phyloP scores from a whole-genome alignment of 1,139 yeast species.

The Saccharomyces hybrid region DNA sequence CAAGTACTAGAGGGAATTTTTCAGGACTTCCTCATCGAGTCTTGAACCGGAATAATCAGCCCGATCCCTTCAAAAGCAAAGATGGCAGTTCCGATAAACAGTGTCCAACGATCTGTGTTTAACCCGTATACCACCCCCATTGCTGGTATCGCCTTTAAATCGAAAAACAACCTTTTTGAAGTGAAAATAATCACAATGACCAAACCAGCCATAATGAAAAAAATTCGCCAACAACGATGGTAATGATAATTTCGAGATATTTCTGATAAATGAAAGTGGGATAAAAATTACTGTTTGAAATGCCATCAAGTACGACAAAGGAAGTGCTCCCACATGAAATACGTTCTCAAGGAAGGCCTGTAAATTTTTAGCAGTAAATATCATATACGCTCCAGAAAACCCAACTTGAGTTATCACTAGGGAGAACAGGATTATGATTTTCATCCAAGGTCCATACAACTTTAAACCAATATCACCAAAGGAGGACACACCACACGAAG shows the following conservation, averaged over 20 bases:
- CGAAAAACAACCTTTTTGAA: constrained; percentile 30
- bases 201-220: constrained; percentile 55
- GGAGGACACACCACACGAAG: constrained; percentile 51
- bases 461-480: constrained; percentile 67
- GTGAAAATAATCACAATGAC: constrained; percentile 55
- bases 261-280: constrained; percentile 64
- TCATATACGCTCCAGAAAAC: constrained; percentile 67
- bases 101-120: constrained; percentile 58
- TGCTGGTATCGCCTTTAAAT: constrained; percentile 25
- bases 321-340: constrained; percentile 33
- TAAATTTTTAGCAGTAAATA: constrained; percentile 65
- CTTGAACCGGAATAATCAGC: constrained; percentile 65
- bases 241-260: constrained; percentile 60
- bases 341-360: constrained; percentile 50
- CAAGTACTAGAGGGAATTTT: constrained; percentile 58
- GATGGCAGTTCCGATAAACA: constrained; percentile 74
- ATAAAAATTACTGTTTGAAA: constrained; percentile 52
- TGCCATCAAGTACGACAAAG: constrained; percentile 39
- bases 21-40: constrained; percentile 69
- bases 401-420: constrained; percentile 66
- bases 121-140: constrained; percentile 37
- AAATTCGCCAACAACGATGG: constrained; percentile 61
- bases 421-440: constrained; percentile 51
- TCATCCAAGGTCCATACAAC: constrained; percentile 56
- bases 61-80: constrained; percentile 81